Base-by-base conservation (phyloP, 208 protist species). In the Trypanosoma rangeli region DNA sequence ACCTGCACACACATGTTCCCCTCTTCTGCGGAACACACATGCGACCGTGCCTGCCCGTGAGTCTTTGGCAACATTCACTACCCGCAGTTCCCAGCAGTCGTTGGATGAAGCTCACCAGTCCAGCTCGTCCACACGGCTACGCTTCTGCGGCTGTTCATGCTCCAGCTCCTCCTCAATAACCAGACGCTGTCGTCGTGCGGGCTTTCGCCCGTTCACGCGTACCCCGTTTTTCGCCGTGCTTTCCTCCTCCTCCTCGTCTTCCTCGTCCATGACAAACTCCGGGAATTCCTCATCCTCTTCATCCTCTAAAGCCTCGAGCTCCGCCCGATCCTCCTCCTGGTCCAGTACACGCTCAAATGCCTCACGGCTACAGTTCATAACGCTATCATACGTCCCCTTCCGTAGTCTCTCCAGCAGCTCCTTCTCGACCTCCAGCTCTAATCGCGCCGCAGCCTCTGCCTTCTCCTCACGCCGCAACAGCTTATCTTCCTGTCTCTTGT, bases 391-490 rank as follows among this genome's bases (percentile, higher is more conserved):
- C 39, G 89, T 94, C 29, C 92, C 97, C 72, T 97, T 92, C 22
- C 94, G 86, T 50, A 99, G 87, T 52, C 98, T 89, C 7, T 97
- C 92, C 9, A 99, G 85, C 29, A 99, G 85, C 79, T 99, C 98
- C 70, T 98, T 97, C 78, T 99, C 95, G 72, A 99, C 99, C 61
- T 96, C 84, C 33, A 95, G 74, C 73, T 99, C 97, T 42, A 99
- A 82, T 29, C 97, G 89, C 12, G 99, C 98, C 1, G 98, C 98
- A 9, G 86, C 87, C 68, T 98, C 85, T 12, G 98, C 98, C 86
- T 99, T 99, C 50, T 83, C 81, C 80, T 99, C 97, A 44, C 98
- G 89, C 24, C 85, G 86, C 28, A 92, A 72, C 62, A 99, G 91
- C 72, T 96, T 92, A 66, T 97, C 87, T 76, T 99, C 98, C 66